A percentile compares a stretch with the other conserved stretches of the same genome.
Conservation (phyloP, 225 moss, liverwort and hornwort species). For the Neckera pumila region DNA sequence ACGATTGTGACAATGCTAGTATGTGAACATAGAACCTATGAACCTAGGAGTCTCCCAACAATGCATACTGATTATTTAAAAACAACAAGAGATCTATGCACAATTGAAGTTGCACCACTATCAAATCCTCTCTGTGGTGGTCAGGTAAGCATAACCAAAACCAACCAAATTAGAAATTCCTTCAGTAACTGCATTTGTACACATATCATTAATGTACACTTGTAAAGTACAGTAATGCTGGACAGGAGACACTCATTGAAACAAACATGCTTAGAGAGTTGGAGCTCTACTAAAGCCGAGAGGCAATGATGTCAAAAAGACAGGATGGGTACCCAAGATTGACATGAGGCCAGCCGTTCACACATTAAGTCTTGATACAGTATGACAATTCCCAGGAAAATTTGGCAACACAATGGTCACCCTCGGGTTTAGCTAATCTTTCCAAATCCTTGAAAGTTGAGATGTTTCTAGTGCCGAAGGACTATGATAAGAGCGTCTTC, state of each 20-base stretch:
- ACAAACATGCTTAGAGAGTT: background rate
- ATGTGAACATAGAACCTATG: too few species aligned
- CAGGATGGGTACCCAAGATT: background rate
- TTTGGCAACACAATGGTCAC: background rate
- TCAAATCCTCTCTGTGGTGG: too few species aligned
- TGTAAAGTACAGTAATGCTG: too few species aligned
- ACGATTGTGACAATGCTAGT: too few species aligned
- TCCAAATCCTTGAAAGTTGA: background rate
- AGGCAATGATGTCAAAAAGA: background rate
- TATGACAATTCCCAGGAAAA: background rate
- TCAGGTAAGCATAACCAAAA: background rate
- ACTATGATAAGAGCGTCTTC: background rate
- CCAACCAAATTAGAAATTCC: background rate
- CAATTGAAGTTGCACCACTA: background rate
- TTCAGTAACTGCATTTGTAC: background rate
- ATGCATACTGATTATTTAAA: background rate
- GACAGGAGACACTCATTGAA: background rate
- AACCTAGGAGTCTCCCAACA: too few species aligned
- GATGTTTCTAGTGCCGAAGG: background rate
- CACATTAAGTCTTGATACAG: too few species aligned
- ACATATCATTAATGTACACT: background rate
- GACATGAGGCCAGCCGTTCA: too few species aligned
- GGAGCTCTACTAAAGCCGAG: too few species aligned
- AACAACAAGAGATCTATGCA: background rate
- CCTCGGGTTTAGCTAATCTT: background rate